Evolutionary conservation across 2,329 filamentous ascomycete species (phyloP), one percentile per base, ranked within the genome.

Genomic region (Clarireedia paspali): DNA sequence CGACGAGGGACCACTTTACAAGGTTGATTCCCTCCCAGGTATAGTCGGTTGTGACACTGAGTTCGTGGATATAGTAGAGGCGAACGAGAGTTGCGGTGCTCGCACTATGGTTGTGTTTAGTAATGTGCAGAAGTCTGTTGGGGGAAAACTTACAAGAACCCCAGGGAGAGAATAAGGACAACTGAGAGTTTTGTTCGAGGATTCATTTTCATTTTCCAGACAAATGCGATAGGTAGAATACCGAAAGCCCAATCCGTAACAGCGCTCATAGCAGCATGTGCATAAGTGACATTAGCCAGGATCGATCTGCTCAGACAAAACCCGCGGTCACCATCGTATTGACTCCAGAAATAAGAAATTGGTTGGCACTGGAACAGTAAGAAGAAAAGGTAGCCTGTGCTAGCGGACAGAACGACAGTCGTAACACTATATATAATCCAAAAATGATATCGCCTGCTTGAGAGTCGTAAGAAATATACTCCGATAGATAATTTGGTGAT

Each of bases 1-100:
- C 73, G n/a, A 72, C 67, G 47, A 74, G 73, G 4, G 71, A 74
- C 73, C 73, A 76, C 56, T 75, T 74, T 5, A 71, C 69, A 6
- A 75, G 63, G 59, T 73, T 73, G 15, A 72, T 71, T 56, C 72
- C 73, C 54, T 70, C 68, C 66, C 71, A 74, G 1, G 73, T 64
- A 49, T 70, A 70, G 54, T 76, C 73, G 9, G 58, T 57, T 27
- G 68, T 69, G n/a, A 67, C 60, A 2, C 65, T 64, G 5, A 75
- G 66, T 36, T 67, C 59, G 55, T 67, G 66, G n/a, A 75, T 70
- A 60, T 74, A 76, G 5, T 71, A 69, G 34, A 76, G 71, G 14
- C 74, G 72, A 27, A 75, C 69, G 47, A 75, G 70, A 4, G 73
- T 74, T 15, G 73, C 74, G 14, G 71, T 63, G 3, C 71, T 74